A percentile compares a stretch with the other conserved stretches of the same genome.
These are phyloP conservation scores for Acorus gramineus DNA, from an alignment of 106 monocot species.

Conservation along the genomic window DNA sequence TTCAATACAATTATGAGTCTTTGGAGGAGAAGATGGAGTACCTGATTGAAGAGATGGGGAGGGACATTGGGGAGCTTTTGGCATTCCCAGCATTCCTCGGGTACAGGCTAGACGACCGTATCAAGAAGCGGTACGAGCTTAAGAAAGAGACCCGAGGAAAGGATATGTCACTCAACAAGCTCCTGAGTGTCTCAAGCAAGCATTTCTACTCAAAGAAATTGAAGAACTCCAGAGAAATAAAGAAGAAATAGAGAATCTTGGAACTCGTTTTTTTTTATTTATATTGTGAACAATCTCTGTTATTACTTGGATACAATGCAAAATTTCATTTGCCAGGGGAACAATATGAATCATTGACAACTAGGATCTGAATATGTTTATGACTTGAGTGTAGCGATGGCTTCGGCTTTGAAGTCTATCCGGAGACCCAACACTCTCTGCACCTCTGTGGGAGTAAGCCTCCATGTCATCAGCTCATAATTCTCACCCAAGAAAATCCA, in stretches of 20 bases:
- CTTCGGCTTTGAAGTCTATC: conserved; percentile 81
- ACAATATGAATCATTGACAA: too few species aligned
- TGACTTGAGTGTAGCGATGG: conserved; percentile 77
- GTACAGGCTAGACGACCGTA: conserved; percentile 68
- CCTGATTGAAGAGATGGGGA: conserved; percentile 48
- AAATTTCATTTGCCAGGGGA: too few species aligned
- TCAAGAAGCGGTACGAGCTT: conserved; percentile 58
- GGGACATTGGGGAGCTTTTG: conserved; percentile 63
- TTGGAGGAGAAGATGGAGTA: conserved; percentile 74
- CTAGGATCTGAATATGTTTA: conserved; percentile 7
- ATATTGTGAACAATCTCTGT: too few species aligned
- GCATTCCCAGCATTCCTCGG: conserved; percentile 73
- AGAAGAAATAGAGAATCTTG: too few species aligned
- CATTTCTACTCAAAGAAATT: conserved; percentile 26
- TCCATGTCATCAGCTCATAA: conserved; percentile 89
- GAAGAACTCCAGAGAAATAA: too few species aligned
- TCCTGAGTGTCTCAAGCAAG: conserved; percentile 45
- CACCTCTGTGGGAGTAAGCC: conserved; percentile 89
- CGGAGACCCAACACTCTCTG: conserved; percentile 76
- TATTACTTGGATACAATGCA: too few species aligned
- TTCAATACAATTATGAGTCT: conserved; percentile 53
- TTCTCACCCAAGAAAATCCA: conserved; percentile 97
- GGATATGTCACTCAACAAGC: conserved; percentile 57
- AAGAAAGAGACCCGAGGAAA: conserved; percentile 47
- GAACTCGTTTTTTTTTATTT: too few species aligned